These are phyloP conservation scores for Candida railenensis DNA, from an alignment of 805 yeast species.

Conservation along the genomic window DNA sequence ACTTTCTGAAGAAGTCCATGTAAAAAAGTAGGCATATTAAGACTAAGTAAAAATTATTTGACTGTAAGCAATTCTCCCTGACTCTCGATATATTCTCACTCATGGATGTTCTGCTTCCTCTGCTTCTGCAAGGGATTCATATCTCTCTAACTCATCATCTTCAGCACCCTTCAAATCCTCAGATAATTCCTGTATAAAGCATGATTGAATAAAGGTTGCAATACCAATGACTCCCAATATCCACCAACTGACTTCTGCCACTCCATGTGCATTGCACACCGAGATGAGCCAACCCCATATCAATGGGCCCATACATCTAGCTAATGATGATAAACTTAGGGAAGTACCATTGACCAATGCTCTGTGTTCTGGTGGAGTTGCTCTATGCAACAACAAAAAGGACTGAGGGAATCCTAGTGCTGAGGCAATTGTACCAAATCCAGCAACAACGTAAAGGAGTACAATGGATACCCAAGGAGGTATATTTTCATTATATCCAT, in stretches of 20 bases:
- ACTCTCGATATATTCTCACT: no score
- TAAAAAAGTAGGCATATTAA: no score
- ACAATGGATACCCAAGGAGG: constrained; percentile 18
- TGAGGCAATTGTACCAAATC: constrained; percentile 32
- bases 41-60: no score
- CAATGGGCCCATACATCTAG: constrained; percentile 58
- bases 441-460: constrained; percentile 27
- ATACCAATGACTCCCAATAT: constrained; percentile 23
- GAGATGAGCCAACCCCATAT: constrained; percentile 50
- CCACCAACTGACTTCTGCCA: constrained; percentile 33
- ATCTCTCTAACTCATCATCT: constrained; percentile 20
- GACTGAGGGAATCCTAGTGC: constrained; percentile 55
- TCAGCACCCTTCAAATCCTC: constrained; percentile 15
- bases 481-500: constrained; percentile 26
- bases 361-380: constrained; percentile 51
- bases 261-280: constrained; percentile 19
- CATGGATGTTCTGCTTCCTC: neutral
- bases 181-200: constrained; percentile 23
- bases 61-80: no score
- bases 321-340: constrained; percentile 51
- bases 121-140: constrained; percentile 20
- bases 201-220: constrained; percentile 18
- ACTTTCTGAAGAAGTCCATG: no score
- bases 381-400: constrained; percentile 52
- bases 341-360: constrained; percentile 61